Conservation (phyloP, 148 eudicot genomes). For the Rhododendron williamsianum region DNA sequence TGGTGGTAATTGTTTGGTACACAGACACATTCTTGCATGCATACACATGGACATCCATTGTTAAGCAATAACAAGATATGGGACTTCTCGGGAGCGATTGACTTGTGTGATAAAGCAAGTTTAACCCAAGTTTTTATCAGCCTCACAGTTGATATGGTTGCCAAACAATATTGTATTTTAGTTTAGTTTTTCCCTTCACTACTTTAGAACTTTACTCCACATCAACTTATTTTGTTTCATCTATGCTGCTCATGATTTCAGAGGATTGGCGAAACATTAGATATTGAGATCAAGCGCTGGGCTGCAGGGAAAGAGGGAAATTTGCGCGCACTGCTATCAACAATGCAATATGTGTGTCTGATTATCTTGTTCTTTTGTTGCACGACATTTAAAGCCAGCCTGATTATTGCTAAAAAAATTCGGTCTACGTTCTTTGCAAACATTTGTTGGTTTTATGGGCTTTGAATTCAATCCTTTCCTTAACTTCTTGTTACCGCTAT, state of each 20-base stretch:
- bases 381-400: neutral
- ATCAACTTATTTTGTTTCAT: neutral
- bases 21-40: neutral
- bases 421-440: neutral
- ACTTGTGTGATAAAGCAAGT: neutral
- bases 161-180: neutral
- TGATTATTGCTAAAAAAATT: neutral
- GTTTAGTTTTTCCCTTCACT: neutral
- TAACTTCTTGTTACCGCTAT: neutral
- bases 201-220: neutral
- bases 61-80: neutral
- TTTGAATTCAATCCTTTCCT: neutral
- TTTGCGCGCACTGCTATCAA: slow-evolving; percentile 66
- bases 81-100: neutral
- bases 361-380: slow-evolving; percentile 3
- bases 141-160: neutral
- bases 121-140: neutral
- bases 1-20: neutral
- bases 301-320: slow-evolving; percentile 72
- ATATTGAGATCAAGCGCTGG: slow-evolving; percentile 67
- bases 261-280: slow-evolving; percentile 58
- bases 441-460: neutral
- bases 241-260: slow-evolving; percentile 20
- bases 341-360: slow-evolving; percentile 61
- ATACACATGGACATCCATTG: neutral